Percentiles rank a stretch among this genome's conserved stretches.
Conservation (phyloP, 495 filamentous ascomycete species). For the Aspergillus nidulans region DNA sequence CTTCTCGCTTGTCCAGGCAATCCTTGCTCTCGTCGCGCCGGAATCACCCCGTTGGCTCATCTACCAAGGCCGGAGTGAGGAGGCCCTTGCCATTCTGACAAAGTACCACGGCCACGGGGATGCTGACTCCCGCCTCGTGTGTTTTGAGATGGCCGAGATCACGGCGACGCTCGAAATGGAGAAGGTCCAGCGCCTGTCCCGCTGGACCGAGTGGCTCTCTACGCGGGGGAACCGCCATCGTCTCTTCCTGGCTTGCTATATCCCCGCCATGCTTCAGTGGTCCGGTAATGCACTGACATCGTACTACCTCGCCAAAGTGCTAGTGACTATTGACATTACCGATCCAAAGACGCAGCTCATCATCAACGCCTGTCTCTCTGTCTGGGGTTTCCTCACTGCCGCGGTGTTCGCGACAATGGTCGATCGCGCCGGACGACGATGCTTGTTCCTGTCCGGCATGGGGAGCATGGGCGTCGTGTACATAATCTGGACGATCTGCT, state of each 20-base stretch:
- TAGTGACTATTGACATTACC: conserved; percentile 6
- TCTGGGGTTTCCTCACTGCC: conserved; percentile 6
- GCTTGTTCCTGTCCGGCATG: neutral
- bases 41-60: conserved; percentile 41
- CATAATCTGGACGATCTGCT: conserved; percentile 9
- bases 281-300: conserved; percentile 6
- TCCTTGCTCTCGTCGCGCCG: conserved; percentile 40
- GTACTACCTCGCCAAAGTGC: conserved; percentile 9
- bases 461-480: conserved; percentile 3
- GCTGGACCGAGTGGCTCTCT: conserved; percentile 1
- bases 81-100: neutral
- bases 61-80: conserved; percentile 6
- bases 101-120: conserved; percentile 8
- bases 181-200: neutral
- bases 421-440: conserved; percentile 1
- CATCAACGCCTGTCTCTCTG: conserved; percentile 6
- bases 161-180: conserved; percentile 7
- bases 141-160: conserved; percentile 12
- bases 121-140: neutral
- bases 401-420: neutral
- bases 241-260: conserved; percentile 5
- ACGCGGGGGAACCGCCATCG: conserved; percentile 1
- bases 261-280: conserved; percentile 12
- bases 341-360: conserved; percentile 4
- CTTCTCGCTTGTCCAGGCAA: conserved; percentile 42